phyloP scores from a whole-genome alignment of 2,329 filamentous ascomycete species.

The Scedosporium boydii region DNA sequence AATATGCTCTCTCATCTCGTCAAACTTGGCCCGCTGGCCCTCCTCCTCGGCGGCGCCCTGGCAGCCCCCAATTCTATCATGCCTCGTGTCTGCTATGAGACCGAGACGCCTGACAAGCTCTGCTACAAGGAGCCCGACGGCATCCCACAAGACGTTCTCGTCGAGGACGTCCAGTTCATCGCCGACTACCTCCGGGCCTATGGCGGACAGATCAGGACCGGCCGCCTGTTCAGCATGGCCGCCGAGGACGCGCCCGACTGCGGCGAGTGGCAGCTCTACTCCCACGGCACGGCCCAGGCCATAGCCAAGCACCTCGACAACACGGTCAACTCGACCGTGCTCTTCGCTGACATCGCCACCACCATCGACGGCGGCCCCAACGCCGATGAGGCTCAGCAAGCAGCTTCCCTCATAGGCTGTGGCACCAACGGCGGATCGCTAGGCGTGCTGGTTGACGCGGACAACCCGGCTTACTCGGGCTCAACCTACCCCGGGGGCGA shows the following conservation, averaged over 20 bases:
- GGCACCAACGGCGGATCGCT: conserved; percentile 13
- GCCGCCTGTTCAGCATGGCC: conserved; percentile 11
- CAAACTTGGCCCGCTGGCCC: too few species aligned
- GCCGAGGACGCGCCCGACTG: conserved; percentile 10
- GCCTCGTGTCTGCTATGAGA: not conserved
- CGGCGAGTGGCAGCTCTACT: conserved; percentile 14
- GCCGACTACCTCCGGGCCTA: conserved; percentile 12
- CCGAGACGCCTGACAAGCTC: not conserved
- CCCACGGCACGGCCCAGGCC: too few species aligned
- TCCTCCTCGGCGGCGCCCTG: too few species aligned
- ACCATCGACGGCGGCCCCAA: conserved; percentile 14
- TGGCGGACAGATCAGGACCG: conserved; percentile 7
- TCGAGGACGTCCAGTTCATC: conserved; percentile 9
- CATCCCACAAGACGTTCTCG: conserved; percentile 7
- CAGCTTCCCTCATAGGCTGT: conserved; percentile 17
- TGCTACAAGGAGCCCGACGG: conserved; percentile 8
- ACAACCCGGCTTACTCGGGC: conserved; percentile 3
- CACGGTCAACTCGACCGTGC: conserved; percentile 11
- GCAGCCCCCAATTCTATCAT: too few species aligned
- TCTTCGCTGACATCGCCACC: conserved; percentile 14
- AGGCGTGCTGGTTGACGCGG: conserved; percentile 9
- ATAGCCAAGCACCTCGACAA: conserved; percentile 5
- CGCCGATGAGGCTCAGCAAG: conserved; percentile 1
- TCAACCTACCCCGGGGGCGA: conserved; percentile 2
- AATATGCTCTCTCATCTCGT: too few species aligned